Conservation (phyloP, 768 basidiomycete species). For the Daedaleopsis nitida region DNA sequence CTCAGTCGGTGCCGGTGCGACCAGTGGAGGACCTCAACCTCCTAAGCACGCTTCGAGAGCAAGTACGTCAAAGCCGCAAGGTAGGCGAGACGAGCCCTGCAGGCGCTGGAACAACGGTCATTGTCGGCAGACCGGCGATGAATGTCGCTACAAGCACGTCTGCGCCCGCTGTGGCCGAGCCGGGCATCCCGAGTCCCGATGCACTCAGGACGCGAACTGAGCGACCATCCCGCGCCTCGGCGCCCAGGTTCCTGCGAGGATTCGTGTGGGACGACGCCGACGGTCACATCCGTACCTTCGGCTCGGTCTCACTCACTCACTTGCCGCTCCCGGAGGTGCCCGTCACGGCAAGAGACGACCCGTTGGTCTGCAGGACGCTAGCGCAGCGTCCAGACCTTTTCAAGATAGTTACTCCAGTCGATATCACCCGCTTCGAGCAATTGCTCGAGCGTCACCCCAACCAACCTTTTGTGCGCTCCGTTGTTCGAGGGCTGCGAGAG, state of each 20-base stretch:
- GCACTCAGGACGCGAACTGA: not conserved
- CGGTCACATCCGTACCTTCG: constrained; percentile 22
- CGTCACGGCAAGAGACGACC: constrained; percentile 15
- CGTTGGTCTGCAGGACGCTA: constrained; percentile 26
- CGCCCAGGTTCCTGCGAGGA: constrained; percentile 12
- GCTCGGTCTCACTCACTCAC: constrained; percentile 7
- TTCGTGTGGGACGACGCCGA: constrained; percentile 20
- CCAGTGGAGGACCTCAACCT: no score
- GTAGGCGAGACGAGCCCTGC: constrained; percentile 19
- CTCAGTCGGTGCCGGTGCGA: no score
- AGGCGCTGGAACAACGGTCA: constrained; percentile 24
- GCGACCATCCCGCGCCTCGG: not conserved
- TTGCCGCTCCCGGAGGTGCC: constrained; percentile 21
- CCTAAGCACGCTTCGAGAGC: no score
- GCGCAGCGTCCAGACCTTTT: constrained; percentile 35
- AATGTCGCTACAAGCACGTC: constrained; percentile 18
- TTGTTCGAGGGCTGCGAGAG: constrained; percentile 30
- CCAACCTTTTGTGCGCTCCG: constrained; percentile 37
- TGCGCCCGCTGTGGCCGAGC: no score
- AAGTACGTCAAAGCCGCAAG: not conserved
- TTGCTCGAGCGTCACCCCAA: constrained; percentile 40
- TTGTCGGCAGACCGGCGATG: constrained; percentile 16
- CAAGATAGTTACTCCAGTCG: constrained; percentile 38
- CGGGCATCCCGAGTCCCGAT: constrained; percentile 4
- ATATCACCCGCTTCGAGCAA: constrained; percentile 33